These are phyloP conservation scores for Ensete ventricosum DNA, from an alignment of 176 grass and related monocot genomes.

Conservation along the genomic window DNA sequence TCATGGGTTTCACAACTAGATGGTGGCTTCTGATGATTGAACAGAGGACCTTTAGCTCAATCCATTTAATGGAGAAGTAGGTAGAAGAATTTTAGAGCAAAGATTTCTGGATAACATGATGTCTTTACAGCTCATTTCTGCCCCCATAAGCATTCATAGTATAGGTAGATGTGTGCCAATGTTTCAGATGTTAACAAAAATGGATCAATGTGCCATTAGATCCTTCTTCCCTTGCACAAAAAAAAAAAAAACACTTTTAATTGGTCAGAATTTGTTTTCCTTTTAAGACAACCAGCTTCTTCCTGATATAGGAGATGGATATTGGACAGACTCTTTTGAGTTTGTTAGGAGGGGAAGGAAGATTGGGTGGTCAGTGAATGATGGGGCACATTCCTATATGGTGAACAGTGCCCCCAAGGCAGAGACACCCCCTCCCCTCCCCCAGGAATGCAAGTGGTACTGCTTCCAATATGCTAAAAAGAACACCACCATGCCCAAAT, in stretches of 20 bases:
- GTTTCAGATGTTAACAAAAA: not conserved
- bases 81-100: not conserved
- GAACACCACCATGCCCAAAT: slow-evolving; percentile 4
- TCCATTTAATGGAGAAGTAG: not conserved
- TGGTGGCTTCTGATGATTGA: not conserved
- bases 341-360: no score
- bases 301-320: not conserved
- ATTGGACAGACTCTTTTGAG: no score
- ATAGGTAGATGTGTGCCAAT: not conserved
- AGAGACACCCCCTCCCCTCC: not conserved
- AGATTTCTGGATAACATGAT: not conserved
- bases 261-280: no score
- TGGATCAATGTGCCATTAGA: no score
- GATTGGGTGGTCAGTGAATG: no score
- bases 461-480: not conserved
- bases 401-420: no score
- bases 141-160: not conserved
- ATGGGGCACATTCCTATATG: no score
- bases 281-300: not conserved
- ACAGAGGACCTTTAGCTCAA: not conserved
- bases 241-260: no score
- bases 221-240: no score
- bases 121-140: not conserved
- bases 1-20: no score
- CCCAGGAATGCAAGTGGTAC: not conserved